Evolutionary conservation across 2,329 filamentous ascomycete genomes (phyloP).

Genomic region (Ophiostoma ips): DNA sequence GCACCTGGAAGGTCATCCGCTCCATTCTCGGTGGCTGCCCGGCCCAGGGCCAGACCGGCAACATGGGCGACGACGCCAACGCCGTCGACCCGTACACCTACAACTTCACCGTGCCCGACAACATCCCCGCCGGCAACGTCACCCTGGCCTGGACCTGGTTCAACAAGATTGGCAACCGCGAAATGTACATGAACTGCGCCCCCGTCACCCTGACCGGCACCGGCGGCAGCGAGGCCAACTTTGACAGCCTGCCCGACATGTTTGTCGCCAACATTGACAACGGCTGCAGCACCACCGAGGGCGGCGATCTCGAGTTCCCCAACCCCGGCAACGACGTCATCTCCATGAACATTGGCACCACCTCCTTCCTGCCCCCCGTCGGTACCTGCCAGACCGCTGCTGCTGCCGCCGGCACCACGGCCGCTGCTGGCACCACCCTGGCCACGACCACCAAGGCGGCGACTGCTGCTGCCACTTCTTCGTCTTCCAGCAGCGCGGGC

Average conservation of each 20-base stretch:
- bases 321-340: conserved; percentile 48
- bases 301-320: conserved; percentile 50
- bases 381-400: conserved; percentile 18
- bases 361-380: conserved; percentile 20
- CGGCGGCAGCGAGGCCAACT: conserved; percentile 33
- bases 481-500: conserved; percentile 22
- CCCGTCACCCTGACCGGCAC: conserved; percentile 50
- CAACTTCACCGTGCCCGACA: conserved; percentile 55
- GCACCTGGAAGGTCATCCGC: conserved; percentile 78
- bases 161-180: conserved; percentile 82
- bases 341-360: conserved; percentile 26
- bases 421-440: conserved; percentile 14
- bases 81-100: conserved; percentile 41
- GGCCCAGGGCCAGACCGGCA: conserved; percentile 39
- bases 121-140: conserved; percentile 61
- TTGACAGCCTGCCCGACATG: conserved; percentile 56
- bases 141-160: conserved; percentile 90
- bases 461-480: conserved; percentile 12
- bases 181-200: conserved; percentile 97
- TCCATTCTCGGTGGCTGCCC: conserved; percentile 81
- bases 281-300: conserved; percentile 40
- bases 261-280: conserved; percentile 56
- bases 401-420: conserved; percentile 17
- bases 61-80: conserved; percentile 36
- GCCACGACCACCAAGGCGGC: conserved; percentile 11